Evolutionary conservation across 352 stramenopile genomes (phyloP).

Genomic region (Globisporangium heterothallicum): DNA sequence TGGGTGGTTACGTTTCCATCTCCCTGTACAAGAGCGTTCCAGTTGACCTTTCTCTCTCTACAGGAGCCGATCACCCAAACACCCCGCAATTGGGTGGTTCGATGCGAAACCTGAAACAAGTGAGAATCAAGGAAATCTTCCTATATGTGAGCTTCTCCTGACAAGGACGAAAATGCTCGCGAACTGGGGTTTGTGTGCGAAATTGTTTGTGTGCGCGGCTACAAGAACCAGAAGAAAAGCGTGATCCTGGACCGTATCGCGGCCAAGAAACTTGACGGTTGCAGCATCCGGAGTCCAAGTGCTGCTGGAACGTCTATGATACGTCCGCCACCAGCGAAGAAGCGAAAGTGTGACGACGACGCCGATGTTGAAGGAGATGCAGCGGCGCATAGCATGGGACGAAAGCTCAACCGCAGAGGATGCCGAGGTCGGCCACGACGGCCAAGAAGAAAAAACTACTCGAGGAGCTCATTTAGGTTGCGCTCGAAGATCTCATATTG

Average conservation of each 20-base stretch:
- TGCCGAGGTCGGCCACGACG: no score
- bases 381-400: no score
- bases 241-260: not conserved
- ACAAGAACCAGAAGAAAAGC: not conserved
- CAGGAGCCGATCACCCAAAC: not conserved
- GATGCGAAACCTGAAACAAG: no score
- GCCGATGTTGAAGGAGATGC: not conserved
- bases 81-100: no score
- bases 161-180: no score
- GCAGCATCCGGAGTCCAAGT: no score
- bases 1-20: slow-evolving; percentile 18
- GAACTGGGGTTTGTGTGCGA: not conserved
- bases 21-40: slow-evolving; percentile 21
- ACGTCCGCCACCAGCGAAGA: no score
- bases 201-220: not conserved
- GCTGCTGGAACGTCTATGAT: no score
- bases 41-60: no score
- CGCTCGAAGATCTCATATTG: no score
- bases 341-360: not conserved
- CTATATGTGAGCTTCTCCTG: no score
- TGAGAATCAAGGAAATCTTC: no score
- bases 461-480: not conserved
- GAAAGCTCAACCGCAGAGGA: not conserved
- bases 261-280: not conserved
- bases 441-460: not conserved